Evolutionary conservation across 192 early-diverging fungal species (phyloP).

Genomic region (Coemansia sp.): DNA sequence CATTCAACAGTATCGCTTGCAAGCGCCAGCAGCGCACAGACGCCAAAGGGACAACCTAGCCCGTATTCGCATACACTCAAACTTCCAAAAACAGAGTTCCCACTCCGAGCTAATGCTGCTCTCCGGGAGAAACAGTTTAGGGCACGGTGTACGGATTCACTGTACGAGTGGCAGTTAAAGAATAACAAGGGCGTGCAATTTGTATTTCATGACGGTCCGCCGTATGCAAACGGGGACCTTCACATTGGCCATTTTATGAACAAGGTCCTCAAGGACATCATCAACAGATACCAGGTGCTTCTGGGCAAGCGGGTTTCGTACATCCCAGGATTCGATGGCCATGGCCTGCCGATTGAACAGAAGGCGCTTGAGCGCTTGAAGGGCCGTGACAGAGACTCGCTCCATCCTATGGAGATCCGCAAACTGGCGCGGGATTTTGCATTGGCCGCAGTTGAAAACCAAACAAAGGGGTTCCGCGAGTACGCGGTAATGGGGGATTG

Average conservation of each 20-base stretch:
- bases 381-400: conserved; percentile 34
- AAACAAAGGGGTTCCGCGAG: conserved; percentile 61
- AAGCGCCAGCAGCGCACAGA: conserved; percentile 3
- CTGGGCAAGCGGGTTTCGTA: conserved; percentile 71
- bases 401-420: conserved; percentile 42
- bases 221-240: conserved; percentile 77
- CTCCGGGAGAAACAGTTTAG: conserved; percentile 62
- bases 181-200: conserved; percentile 70
- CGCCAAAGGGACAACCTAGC: conserved; percentile 13
- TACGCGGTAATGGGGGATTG: conserved; percentile 81
- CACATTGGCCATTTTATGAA: conserved; percentile 80
- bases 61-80: conserved; percentile 60
- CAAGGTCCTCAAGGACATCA: conserved; percentile 80
- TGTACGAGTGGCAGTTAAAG: conserved; percentile 75
- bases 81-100: conserved; percentile 73
- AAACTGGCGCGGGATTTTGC: conserved; percentile 61
- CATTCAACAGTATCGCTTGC: neutral
- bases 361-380: conserved; percentile 70
- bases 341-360: conserved; percentile 80
- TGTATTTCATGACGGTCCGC: conserved; percentile 80
- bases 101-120: conserved; percentile 64
- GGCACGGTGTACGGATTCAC: conserved; percentile 61
- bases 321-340: conserved; percentile 80
- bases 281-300: conserved; percentile 72
- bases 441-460: conserved; percentile 58